Percentiles rank a stretch among this genome's conserved stretches.
Conservation (phyloP, 192 early-diverging fungal species). For the Nowakowskiella sp. region DNA sequence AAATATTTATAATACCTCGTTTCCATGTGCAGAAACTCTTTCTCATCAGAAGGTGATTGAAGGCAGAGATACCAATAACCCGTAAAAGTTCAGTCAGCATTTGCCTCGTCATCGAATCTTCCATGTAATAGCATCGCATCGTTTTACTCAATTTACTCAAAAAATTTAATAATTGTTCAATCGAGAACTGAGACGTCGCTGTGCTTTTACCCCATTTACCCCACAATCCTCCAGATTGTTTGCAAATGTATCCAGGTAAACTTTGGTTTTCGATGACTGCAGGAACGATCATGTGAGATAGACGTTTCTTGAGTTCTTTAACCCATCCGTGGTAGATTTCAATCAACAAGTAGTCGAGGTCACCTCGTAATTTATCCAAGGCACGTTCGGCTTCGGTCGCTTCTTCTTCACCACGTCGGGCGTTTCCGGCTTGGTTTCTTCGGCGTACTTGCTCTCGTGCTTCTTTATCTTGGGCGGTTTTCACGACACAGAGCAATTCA, state of each 20-base stretch:
- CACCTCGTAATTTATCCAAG: constrained; percentile 70
- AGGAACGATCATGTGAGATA: constrained; percentile 73
- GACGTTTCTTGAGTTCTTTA: constrained; percentile 76
- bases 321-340: constrained; percentile 84
- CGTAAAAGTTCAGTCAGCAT: constrained; percentile 79
- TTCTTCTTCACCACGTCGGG: background rate
- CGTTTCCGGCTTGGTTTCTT: background rate
- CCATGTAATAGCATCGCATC: constrained; percentile 81
- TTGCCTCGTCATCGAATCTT: constrained; percentile 67
- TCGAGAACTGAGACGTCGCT: constrained; percentile 57
- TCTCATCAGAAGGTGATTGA: constrained; percentile 85
- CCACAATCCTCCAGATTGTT: constrained; percentile 67
- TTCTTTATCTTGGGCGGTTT: constrained; percentile 28
- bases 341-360: constrained; percentile 70
- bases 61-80: constrained; percentile 76
- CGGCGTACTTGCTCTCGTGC: constrained; percentile 42
- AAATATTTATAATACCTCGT: constrained; percentile 43
- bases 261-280: constrained; percentile 85
- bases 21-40: constrained; percentile 89
- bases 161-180: constrained; percentile 73
- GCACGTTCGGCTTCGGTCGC: constrained; percentile 45
- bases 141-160: constrained; percentile 75
- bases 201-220: constrained; percentile 63
- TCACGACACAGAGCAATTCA: constrained; percentile 72
- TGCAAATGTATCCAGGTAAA: constrained; percentile 73